A percentile compares a stretch with the other conserved stretches of the same genome.
Evolutionary conservation across 2,329 filamentous ascomycete genomes (phyloP).

Genomic region (Akanthomyces lecanii): DNA sequence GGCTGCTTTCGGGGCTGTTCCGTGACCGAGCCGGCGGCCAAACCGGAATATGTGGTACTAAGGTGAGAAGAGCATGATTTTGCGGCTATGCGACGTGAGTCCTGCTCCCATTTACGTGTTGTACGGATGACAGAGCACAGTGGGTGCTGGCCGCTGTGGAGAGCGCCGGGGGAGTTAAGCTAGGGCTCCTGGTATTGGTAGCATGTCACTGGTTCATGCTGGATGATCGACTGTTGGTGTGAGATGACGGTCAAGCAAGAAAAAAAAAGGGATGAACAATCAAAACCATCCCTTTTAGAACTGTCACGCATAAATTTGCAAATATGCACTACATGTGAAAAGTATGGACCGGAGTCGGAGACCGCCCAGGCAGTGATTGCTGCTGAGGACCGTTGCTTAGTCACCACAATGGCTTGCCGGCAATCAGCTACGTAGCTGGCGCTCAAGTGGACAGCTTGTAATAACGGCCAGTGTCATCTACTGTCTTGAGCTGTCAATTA

Average conservation of each 20-base stretch:
- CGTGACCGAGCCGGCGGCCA: too few species aligned
- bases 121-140: too few species aligned
- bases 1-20: too few species aligned
- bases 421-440: not conserved
- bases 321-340: not conserved
- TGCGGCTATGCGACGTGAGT: too few species aligned
- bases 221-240: not conserved
- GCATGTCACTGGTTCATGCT: not conserved
- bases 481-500: constrained; percentile 1
- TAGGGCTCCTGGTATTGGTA: not conserved
- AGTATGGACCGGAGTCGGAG: not conserved
- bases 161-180: too few species aligned
- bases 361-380: not conserved
- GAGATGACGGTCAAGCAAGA: not conserved
- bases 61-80: too few species aligned
- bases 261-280: not conserved
- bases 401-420: not conserved
- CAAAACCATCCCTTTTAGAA: not conserved
- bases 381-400: constrained; percentile 1
- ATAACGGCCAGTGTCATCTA: constrained; percentile 1
- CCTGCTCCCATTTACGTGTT: too few species aligned
- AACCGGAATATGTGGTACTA: too few species aligned
- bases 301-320: not conserved
- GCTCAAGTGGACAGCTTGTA: constrained; percentile 16
- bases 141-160: too few species aligned